phyloP scores from a whole-genome alignment of 106 monocot genomes.

The Agapanthus africanus region DNA sequence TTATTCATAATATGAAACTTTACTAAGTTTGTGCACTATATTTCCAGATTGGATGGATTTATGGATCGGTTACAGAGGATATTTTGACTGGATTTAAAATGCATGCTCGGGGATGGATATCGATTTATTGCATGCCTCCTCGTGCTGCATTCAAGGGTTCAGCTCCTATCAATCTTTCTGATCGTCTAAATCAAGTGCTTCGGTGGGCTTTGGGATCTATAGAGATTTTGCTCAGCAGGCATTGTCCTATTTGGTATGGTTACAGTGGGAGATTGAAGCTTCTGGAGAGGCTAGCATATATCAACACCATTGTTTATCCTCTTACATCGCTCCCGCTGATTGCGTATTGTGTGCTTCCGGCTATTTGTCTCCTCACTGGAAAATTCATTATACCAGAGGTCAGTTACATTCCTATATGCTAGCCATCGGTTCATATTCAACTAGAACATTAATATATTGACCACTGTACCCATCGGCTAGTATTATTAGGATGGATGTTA shows the following conservation, averaged over 20 bases:
- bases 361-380: conserved; percentile 79
- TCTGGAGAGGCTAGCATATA: conserved; percentile 77
- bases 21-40: neutral
- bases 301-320: conserved; percentile 92
- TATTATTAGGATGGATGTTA: no score
- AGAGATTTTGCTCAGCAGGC: conserved; percentile 82
- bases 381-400: conserved; percentile 93
- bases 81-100: conserved; percentile 94
- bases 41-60: conserved; percentile 47
- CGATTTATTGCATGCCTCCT: conserved; percentile 92
- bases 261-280: conserved; percentile 70
- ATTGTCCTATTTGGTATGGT: conserved; percentile 93
- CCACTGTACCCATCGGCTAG: no score
- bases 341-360: conserved; percentile 82
- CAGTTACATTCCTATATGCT: no score
- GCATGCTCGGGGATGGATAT: conserved; percentile 89
- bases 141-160: conserved; percentile 91
- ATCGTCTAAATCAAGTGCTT: conserved; percentile 84
- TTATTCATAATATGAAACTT: neutral
- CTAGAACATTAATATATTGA: no score
- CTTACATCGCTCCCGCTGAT: conserved; percentile 79
- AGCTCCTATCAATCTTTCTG: conserved; percentile 90
- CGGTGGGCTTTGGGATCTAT: conserved; percentile 85
- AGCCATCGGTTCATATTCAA: no score
- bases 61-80: conserved; percentile 82